Percentiles rank a stretch among this genome's conserved stretches.
Conservation (phyloP, 176 grass and related monocot genomes). For the Otatea glauca region DNA sequence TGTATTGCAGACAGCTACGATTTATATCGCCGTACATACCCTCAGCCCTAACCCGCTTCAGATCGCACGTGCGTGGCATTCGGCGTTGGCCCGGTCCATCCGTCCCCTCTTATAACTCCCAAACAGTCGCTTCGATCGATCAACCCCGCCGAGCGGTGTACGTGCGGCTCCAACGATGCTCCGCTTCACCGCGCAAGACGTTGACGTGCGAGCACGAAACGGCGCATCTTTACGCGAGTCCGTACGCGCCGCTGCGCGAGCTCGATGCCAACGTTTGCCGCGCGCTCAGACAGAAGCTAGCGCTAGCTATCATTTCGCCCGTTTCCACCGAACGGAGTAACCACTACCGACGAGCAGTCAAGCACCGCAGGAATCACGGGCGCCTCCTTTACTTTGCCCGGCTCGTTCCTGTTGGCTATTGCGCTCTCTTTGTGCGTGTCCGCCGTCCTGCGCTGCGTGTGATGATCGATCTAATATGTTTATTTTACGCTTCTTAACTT, state of each 20-base stretch:
- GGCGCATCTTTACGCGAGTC: neutral
- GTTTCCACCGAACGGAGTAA: neutral
- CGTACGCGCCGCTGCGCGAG: neutral
- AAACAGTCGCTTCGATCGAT: neutral
- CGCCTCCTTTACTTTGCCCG: neutral
- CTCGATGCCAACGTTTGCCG: neutral
- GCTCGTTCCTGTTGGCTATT: neutral
- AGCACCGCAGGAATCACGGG: slow-evolving; percentile 36
- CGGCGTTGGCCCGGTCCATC: neutral
- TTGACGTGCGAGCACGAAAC: neutral
- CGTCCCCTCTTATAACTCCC: neutral
- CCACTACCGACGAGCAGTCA: neutral
- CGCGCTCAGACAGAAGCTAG: slow-evolving; percentile 8
- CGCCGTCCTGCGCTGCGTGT: neutral
- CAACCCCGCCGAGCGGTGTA: neutral
- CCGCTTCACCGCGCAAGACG: neutral
- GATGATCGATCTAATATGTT: neutral
- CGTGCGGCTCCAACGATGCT: neutral
- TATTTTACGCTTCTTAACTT: too few species aligned
- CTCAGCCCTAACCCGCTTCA: neutral
- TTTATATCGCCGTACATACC: too few species aligned
- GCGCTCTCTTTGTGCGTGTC: neutral
- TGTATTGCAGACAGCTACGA: too few species aligned
- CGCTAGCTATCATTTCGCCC: neutral
- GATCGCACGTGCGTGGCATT: neutral